Conservation (phyloP, 2,329 filamentous ascomycete species). For the Calonectria montana region DNA sequence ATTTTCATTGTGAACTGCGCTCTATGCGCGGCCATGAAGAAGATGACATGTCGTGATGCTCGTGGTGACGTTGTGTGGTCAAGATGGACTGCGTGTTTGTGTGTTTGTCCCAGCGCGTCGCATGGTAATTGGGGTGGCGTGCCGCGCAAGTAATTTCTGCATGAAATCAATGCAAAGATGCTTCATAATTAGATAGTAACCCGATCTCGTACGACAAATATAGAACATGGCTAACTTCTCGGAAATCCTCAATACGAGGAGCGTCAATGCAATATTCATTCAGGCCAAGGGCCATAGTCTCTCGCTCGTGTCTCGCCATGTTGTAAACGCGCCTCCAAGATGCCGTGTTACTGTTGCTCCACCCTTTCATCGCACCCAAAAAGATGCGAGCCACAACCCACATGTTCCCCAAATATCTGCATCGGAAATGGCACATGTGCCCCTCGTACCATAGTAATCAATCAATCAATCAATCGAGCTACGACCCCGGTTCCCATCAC, state of each 20-base stretch:
- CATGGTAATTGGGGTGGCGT: neutral
- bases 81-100: no score
- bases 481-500: neutral
- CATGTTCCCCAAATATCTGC: neutral
- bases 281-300: neutral
- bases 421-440: neutral
- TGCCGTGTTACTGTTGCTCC: neutral
- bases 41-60: slow-evolving; percentile 43
- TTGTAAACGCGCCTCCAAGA: neutral
- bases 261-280: no score
- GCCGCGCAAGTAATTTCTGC: neutral
- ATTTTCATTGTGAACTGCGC: slow-evolving; percentile 58
- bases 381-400: neutral
- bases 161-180: no score
- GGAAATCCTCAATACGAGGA: no score
- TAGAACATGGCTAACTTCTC: no score
- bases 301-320: no score
- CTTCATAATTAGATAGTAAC: no score
- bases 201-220: no score
- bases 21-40: slow-evolving; percentile 56
- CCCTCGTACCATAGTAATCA: neutral
- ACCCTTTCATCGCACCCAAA: no score
- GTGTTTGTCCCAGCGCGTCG: no score
- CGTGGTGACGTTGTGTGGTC: neutral
- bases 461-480: slow-evolving; percentile 1